Conservation (phyloP, 2,329 filamentous ascomycete genomes). For the Fusarium mundagurra region DNA sequence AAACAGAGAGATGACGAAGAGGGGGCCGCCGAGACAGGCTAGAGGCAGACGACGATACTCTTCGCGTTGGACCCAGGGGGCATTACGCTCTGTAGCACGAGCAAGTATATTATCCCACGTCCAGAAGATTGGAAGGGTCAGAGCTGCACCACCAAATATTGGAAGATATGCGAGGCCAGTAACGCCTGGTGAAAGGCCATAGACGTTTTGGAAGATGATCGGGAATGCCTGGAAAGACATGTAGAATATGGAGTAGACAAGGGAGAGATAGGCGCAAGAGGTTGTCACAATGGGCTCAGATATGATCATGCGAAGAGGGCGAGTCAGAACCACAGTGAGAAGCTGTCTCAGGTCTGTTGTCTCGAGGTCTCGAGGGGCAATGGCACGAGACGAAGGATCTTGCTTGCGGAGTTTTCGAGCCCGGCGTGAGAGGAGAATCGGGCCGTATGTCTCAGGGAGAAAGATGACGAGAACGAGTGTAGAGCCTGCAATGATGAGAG, state of each 20-base stretch:
- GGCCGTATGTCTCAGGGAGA: constrained; percentile 72
- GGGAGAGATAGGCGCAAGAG: constrained; percentile 74
- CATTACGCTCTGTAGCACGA: constrained; percentile 58
- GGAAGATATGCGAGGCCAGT: constrained; percentile 75
- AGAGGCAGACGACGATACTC: constrained; percentile 77
- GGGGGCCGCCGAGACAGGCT: constrained; percentile 74
- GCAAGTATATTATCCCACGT: constrained; percentile 70
- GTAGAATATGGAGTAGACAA: constrained; percentile 73
- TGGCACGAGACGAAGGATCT: constrained; percentile 60
- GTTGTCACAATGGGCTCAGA: constrained; percentile 79
- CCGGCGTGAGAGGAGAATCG: constrained; percentile 64
- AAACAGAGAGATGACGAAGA: constrained; percentile 66
- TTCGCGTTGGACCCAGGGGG: constrained; percentile 68
- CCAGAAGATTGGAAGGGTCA: constrained; percentile 70
- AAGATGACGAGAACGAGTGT: constrained; percentile 69
- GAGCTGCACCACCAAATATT: constrained; percentile 70
- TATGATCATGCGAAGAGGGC: constrained; percentile 76
- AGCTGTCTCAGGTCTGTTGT: constrained; percentile 66
- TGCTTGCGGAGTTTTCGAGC: constrained; percentile 67
- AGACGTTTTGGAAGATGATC: constrained; percentile 72
- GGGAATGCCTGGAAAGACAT: constrained; percentile 83
- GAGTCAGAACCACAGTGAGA: constrained; percentile 73
- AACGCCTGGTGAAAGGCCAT: constrained; percentile 70
- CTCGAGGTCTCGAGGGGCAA: constrained; percentile 72
- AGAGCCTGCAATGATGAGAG: constrained; percentile 71